Evolutionary conservation across 331 rosid genomes (phyloP).

Genomic region (Rosa hybrid): DNA sequence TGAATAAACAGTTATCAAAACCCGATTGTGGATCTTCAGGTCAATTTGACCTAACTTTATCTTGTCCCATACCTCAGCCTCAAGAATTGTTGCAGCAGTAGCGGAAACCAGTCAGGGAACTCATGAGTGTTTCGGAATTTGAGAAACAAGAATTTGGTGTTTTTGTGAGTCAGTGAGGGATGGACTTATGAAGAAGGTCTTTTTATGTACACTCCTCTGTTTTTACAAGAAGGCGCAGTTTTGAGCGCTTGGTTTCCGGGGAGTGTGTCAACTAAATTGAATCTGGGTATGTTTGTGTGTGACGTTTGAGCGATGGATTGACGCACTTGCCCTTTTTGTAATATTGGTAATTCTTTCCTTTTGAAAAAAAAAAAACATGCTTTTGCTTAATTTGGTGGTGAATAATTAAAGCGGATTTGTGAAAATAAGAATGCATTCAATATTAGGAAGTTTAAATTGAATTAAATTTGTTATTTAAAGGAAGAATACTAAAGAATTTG

Average conservation of each 20-base stretch:
- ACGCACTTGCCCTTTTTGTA: not conserved
- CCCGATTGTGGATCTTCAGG: conserved; percentile 56
- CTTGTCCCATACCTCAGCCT: conserved; percentile 29
- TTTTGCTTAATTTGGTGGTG: not conserved
- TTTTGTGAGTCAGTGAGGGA: not conserved
- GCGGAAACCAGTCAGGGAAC: conserved; percentile 36
- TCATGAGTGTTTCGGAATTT: conserved; percentile 23
- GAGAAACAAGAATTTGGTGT: too few relatives aligned
- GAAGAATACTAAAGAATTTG: too few relatives aligned
- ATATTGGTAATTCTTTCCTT: too few relatives aligned
- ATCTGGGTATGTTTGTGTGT: too few relatives aligned
- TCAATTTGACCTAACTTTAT: too few relatives aligned
- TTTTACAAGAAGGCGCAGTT: not conserved
- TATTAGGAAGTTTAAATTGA: not conserved
- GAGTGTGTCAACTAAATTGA: too few relatives aligned
- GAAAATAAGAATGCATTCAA: not conserved
- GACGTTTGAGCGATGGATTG: not conserved
- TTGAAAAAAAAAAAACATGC: not conserved
- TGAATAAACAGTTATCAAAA: not conserved
- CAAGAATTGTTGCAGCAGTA: conserved; percentile 56
- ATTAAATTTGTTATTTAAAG: not conserved
- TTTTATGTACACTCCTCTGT: too few relatives aligned
- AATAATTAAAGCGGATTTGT: not conserved
- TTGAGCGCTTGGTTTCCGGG: not conserved
- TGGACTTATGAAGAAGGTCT: not conserved